phyloP scores from a whole-genome alignment of 345 rosid genomes.

The Turnera subulata region DNA sequence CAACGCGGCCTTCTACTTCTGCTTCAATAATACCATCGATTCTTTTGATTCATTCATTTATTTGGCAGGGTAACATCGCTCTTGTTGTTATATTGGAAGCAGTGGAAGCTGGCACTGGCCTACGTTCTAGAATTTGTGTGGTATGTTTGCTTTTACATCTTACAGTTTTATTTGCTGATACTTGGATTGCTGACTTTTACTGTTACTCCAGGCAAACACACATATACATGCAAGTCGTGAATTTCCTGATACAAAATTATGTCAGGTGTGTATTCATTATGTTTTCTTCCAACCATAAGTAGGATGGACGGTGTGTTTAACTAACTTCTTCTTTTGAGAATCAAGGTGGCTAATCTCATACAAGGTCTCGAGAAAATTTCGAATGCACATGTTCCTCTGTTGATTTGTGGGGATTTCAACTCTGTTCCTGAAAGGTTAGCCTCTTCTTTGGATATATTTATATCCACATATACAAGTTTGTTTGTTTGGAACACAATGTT shows the following conservation, averaged over 20 bases:
- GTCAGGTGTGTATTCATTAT: conserved; percentile 85
- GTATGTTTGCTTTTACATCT: too few relatives aligned
- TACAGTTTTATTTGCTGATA: conserved; percentile 8
- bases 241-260: conserved; percentile 87
- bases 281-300: conserved; percentile 6
- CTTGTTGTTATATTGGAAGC: conserved; percentile 87
- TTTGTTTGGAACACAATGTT: too few relatives aligned
- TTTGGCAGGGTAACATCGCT: conserved; percentile 71
- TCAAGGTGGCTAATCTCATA: conserved; percentile 93
- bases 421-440: conserved; percentile 85
- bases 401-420: conserved; percentile 97
- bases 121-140: too few relatives aligned
- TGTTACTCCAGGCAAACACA: conserved; percentile 91
- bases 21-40: too few relatives aligned
- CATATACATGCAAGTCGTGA: conserved; percentile 83
- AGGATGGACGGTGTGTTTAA: too few relatives aligned
- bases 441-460: conserved; percentile 6
- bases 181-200: too few relatives aligned
- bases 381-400: conserved; percentile 95
- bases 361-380: conserved; percentile 98
- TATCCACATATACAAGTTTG: too few relatives aligned
- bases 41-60: neutral
- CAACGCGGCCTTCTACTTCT: too few relatives aligned
- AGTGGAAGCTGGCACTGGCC: too few relatives aligned
- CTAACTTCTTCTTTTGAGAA: too few relatives aligned